Conservation (phyloP, 1,284 basidiomycete species). For the Ceratobasidium sp. region DNA sequence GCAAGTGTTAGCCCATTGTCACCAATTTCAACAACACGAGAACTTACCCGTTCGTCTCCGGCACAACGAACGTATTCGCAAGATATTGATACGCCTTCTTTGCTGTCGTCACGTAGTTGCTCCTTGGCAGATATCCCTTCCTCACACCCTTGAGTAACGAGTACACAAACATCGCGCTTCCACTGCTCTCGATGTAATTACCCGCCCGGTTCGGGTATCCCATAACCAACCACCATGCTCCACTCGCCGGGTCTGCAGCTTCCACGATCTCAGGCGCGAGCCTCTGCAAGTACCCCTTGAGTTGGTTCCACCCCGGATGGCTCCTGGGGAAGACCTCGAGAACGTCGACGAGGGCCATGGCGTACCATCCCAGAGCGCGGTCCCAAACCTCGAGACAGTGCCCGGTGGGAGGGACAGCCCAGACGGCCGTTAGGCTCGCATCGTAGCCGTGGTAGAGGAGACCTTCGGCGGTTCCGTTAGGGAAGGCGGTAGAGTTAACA, state of each 20-base stretch:
- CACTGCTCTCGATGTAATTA: slow-evolving; percentile 68
- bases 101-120: slow-evolving; percentile 58
- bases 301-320: slow-evolving; percentile 55
- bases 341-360: slow-evolving; percentile 66
- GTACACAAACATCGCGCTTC: slow-evolving; percentile 65
- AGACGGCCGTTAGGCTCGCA: slow-evolving; percentile 57
- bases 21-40: neutral
- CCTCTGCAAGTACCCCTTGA: slow-evolving; percentile 57
- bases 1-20: slow-evolving; percentile 15
- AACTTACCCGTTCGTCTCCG: slow-evolving; percentile 58
- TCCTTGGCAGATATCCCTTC: slow-evolving; percentile 58
- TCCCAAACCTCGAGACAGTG: slow-evolving; percentile 67
- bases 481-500: slow-evolving; percentile 50
- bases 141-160: slow-evolving; percentile 63
- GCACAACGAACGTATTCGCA: slow-evolving; percentile 60
- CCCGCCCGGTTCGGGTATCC: slow-evolving; percentile 63
- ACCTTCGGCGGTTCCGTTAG: slow-evolving; percentile 50
- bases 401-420: slow-evolving; percentile 64
- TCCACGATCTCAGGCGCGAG: slow-evolving; percentile 59
- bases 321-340: slow-evolving; percentile 60
- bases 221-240: slow-evolving; percentile 68
- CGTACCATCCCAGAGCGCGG: slow-evolving; percentile 66
- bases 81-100: slow-evolving; percentile 64
- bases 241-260: slow-evolving; percentile 60
- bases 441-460: slow-evolving; percentile 66